Evolutionary conservation across 768 basidiomycete species (phyloP), one percentile per base, ranked within the genome.

Genomic region (Hygrophorus pudorinus): DNA sequence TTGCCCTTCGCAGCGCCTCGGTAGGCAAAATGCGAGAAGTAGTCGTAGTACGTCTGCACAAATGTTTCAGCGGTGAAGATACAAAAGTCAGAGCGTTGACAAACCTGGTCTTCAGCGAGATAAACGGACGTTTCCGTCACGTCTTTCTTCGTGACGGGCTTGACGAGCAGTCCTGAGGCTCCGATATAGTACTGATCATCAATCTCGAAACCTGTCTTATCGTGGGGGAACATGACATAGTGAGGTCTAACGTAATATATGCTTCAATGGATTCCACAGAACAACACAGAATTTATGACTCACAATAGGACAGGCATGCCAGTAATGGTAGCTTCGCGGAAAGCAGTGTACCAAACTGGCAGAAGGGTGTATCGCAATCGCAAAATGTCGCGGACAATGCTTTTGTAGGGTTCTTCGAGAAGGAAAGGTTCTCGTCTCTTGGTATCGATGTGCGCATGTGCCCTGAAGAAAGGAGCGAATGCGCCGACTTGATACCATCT

Each of bases 291-390:
- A 24, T 12, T 10, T 29, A 10, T 20, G 42, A 29, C 73, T 46
- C 55, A 89, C 92, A 87, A 75, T 51, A 94, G 61, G 42, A 97
- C 75, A 2, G 94, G 92, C 18, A 82, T 56, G 1, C 94, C 94
- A 5, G 73, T 80, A 9, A 82, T 70, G 49, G 81, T 85, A 5
- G 89, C 79, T 59, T 97, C 88, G 34, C 80, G 74, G 78, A 98
- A 97, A 2, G 88, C 88, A n/a, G 88, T 97, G 61, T 99, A 99
- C 93, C 94, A 97, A 12, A 93, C 72, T 0, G 91, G 89, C 20
- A 99, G 65, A 65, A 97, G 73, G 31, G 75, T 70, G 62, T 99
- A 98, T 36, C 96, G 68, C 45, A 97, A 65, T 18, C 82, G 75
- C 38, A 99, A 66, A 41, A 81, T 73, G 50, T 88, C 80, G 30